phyloP scores from a whole-genome alignment of 805 yeast species.

The Brettanomyces naardenensis region DNA sequence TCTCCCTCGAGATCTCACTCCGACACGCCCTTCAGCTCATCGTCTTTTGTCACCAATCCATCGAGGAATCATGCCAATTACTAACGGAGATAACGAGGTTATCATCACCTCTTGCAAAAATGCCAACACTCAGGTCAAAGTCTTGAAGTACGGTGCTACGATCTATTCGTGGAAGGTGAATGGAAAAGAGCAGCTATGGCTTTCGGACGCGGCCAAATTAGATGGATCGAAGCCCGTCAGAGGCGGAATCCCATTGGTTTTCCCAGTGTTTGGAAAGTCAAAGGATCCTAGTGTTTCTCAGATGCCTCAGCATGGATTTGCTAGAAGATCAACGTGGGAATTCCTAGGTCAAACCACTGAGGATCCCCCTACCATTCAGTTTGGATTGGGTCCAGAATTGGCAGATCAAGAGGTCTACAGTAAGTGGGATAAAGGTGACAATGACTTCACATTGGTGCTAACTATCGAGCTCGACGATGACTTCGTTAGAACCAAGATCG shows the following conservation, averaged over 20 bases:
- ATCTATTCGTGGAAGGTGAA: constrained; percentile 71
- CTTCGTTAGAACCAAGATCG: constrained; percentile 59
- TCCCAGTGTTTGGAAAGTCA: constrained; percentile 84
- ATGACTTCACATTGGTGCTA: constrained; percentile 72
- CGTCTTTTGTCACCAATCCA: too few relatives aligned
- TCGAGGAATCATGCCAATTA: constrained; percentile 63
- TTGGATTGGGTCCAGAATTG: constrained; percentile 83
- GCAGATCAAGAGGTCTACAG: constrained; percentile 53
- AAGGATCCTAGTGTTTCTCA: constrained; percentile 49
- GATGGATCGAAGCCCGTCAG: constrained; percentile 94
- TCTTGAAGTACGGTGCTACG: constrained; percentile 85
- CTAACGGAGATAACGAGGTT: constrained; percentile 58
- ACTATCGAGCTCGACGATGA: constrained; percentile 56
- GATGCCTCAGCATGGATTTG: constrained; percentile 96
- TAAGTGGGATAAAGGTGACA: constrained; percentile 45
- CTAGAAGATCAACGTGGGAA: constrained; percentile 88
- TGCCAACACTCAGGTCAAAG: constrained; percentile 47
- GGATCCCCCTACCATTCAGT: constrained; percentile 73
- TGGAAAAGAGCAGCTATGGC: constrained; percentile 79
- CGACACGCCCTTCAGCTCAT: too few relatives aligned
- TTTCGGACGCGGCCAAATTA: constrained; percentile 65
- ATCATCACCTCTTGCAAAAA: constrained; percentile 47
- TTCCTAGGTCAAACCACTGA: constrained; percentile 77
- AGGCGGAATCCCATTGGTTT: constrained; percentile 95
- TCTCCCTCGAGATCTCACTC: too few relatives aligned